Conservation (phyloP, 2,329 filamentous ascomycete species). For the Falciphora oryzae region DNA sequence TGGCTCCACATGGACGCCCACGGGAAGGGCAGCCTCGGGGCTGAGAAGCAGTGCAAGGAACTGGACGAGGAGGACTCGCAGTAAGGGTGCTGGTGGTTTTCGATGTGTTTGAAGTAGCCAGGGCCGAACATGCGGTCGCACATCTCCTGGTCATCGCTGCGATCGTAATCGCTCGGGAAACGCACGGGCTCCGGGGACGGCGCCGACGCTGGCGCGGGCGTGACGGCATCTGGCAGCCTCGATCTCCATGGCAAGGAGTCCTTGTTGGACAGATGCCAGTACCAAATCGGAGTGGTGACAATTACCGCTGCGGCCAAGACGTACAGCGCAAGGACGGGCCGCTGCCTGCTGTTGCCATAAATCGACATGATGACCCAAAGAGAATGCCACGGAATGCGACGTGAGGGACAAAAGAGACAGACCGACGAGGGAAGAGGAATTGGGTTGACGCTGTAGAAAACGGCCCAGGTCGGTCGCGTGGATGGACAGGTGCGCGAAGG, state of each 20-base stretch:
- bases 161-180: neutral
- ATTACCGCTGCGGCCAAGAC: neutral
- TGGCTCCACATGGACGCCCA: neutral
- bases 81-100: neutral
- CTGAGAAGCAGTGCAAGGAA: neutral
- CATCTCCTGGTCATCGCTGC: constrained; percentile 1
- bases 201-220: neutral
- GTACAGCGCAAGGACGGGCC: neutral
- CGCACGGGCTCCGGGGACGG: neutral
- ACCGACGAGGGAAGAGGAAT: neutral
- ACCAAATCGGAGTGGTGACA: neutral
- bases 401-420: neutral
- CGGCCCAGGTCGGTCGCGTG: no score
- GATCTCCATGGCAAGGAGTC: neutral
- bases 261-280: neutral
- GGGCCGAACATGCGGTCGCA: constrained; percentile 2
- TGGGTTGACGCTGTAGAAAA: neutral
- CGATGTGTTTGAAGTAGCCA: neutral
- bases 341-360: neutral
- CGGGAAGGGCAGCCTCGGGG: neutral
- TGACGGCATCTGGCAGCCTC: neutral
- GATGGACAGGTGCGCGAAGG: no score
- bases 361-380: neutral
- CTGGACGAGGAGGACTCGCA: neutral
- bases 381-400: neutral